Conservation (phyloP, 805 yeast species). For the Komagataella pastoris region DNA sequence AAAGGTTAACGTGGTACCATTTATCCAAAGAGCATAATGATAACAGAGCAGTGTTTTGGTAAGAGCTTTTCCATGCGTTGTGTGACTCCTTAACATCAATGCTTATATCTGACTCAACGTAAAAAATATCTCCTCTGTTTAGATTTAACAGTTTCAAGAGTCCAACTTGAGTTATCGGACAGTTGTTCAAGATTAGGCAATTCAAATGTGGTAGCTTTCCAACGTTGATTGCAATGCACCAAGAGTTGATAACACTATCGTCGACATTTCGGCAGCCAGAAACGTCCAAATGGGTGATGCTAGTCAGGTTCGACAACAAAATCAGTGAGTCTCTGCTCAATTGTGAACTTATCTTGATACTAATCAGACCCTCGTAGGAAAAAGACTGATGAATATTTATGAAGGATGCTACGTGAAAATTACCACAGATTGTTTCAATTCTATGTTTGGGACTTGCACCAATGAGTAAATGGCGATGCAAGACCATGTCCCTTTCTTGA, state of each 20-base stretch:
- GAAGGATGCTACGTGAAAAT: background rate
- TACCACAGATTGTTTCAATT: background rate
- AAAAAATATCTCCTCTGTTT: background rate
- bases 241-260: conserved; percentile 10
- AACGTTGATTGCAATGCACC: conserved; percentile 12
- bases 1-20: background rate
- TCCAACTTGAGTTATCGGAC: background rate
- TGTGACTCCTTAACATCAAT: background rate
- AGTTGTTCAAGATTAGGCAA: conserved; percentile 7
- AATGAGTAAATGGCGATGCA: background rate
- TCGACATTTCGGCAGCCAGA: conserved; percentile 4
- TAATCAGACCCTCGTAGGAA: conserved; percentile 8
- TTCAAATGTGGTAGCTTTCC: conserved; percentile 12
- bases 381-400: conserved; percentile 1
- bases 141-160: background rate
- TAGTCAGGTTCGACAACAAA: conserved; percentile 2
- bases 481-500: background rate
- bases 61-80: background rate
- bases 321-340: background rate
- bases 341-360: conserved; percentile 6
- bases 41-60: background rate
- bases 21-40: background rate
- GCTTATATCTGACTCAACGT: background rate
- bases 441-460: background rate
- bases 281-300: conserved; percentile 3